Percentiles rank a stretch among this genome's conserved stretches.
These are phyloP conservation scores for Cryptomeria japonica DNA, from an alignment of 75 land plant genomes.

Conservation along the genomic window DNA sequence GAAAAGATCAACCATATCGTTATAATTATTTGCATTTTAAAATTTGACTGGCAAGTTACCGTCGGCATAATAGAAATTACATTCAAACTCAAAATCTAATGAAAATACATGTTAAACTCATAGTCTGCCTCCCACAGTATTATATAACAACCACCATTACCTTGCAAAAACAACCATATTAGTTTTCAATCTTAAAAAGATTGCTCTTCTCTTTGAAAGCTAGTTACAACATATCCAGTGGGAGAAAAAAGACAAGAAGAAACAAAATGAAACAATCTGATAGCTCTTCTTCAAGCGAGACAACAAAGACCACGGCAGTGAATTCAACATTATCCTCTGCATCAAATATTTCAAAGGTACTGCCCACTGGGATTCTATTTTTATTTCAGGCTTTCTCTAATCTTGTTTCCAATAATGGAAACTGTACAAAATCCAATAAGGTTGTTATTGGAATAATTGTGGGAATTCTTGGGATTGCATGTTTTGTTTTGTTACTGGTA, in stretches of 20 bases:
- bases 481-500: not conserved
- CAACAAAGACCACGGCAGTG: not conserved
- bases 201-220: not conserved
- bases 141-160: no score
- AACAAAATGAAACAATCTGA: not conserved
- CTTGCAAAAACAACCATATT: not conserved
- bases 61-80: no score
- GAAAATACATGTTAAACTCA: no score
- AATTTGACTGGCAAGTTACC: no score
- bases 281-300: not conserved
- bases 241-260: not conserved
- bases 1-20: no score
- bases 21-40: no score
- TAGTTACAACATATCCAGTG: not conserved
- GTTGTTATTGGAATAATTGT: not conserved
- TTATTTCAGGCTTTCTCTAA: not conserved
- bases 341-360: not conserved
- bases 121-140: no score
- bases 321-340: not conserved
- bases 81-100: no score
- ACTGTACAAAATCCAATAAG: not conserved
- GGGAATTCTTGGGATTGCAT: not conserved
- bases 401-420: not conserved
- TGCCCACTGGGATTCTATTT: not conserved
- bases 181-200: not conserved